A percentile compares a stretch with the other conserved stretches of the same genome.
These are phyloP conservation scores for Noccaea bulbosa DNA, from an alignment of 345 rosid species.

Conservation along the genomic window DNA sequence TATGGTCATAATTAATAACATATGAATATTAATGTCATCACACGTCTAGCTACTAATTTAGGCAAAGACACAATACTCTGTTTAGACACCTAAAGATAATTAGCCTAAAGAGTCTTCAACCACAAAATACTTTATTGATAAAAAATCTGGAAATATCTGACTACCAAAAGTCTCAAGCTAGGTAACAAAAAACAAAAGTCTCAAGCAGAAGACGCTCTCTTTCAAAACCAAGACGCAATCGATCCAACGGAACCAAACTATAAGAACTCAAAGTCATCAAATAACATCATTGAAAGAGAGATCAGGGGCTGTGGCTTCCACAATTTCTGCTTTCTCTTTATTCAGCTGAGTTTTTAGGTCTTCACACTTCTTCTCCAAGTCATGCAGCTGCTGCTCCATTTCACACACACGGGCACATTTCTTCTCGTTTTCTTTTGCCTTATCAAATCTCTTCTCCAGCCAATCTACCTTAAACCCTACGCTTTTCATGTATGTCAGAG, in stretches of 20 bases:
- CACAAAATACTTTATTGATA: neutral
- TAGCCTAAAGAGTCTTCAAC: neutral
- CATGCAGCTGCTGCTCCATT: neutral
- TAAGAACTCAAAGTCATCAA: too few species aligned
- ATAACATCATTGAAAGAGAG: too few species aligned
- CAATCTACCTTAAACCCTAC: constrained; percentile 20
- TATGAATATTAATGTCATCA: constrained; percentile 24
- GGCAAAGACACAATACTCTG: constrained; percentile 19
- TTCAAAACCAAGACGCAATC: too few species aligned
- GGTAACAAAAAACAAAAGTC: neutral
- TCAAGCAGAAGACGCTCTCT: too few species aligned
- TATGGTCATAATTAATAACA: constrained; percentile 11
- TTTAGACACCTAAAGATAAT: constrained; percentile 11
- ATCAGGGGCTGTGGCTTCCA: too few species aligned
- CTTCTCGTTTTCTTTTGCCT: neutral
- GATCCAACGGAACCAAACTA: too few species aligned
- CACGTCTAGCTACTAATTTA: constrained; percentile 33
- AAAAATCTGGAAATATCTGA: neutral
- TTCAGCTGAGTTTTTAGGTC: neutral
- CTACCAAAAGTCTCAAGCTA: neutral
- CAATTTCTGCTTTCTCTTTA: neutral
- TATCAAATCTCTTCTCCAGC: constrained; percentile 19
- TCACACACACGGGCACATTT: neutral
- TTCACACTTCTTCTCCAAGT: neutral
- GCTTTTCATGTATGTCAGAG: neutral